Evolutionary conservation across 441 rosid species (phyloP), one percentile per base, ranked within the genome.

Genomic region (Eutrema salsugineum): DNA sequence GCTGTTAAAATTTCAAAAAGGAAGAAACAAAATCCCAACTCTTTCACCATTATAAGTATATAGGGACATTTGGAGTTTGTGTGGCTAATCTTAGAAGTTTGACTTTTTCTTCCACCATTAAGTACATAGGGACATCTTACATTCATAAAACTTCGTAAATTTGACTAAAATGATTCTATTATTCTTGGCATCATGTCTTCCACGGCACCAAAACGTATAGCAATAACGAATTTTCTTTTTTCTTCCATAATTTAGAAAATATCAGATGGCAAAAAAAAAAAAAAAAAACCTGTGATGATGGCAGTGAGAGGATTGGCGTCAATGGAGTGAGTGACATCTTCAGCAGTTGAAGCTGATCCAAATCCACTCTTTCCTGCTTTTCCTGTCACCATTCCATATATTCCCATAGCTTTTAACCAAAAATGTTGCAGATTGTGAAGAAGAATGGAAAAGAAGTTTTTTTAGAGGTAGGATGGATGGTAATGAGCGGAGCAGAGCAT

Each of bases 271-370:
- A 20, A 58, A 7, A 15, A 53, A 30, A n/a, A 3, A 19, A 12
- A 33, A 40, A 39, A 64, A 47, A 42, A 53, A 86, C 99, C 99
- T 9, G 99, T 91, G 77, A 91, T 50, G 36, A 94, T 79, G 38
- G 81, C 96, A 47, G 94, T 94, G 40, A 90, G 89, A 56, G 84
- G 63, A 70, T 33, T 61, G 19, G 93, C 97, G 67, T 90, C 90
- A 59, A 88, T 82, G 49, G 88, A 90, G 12, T 70, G 15, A 20
- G 99, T 85, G 17, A 91, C 99, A 46, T 88, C 76, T 74, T 91
- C 91, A 6, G 96, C 97, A 5, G 93, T 91, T 8, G 99, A 84
- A 63, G 89, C 84, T 1, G 99, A 94, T 65, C 99, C 99, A 80
- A 88, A 94, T 58, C 99, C 97, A 63, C 97, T 94, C 4, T 80